Percentiles rank a stretch among this genome's conserved stretches.
These are phyloP conservation scores for Lasiosphaeria miniovina DNA, from an alignment of 495 filamentous ascomycete genomes.

Conservation along the genomic window DNA sequence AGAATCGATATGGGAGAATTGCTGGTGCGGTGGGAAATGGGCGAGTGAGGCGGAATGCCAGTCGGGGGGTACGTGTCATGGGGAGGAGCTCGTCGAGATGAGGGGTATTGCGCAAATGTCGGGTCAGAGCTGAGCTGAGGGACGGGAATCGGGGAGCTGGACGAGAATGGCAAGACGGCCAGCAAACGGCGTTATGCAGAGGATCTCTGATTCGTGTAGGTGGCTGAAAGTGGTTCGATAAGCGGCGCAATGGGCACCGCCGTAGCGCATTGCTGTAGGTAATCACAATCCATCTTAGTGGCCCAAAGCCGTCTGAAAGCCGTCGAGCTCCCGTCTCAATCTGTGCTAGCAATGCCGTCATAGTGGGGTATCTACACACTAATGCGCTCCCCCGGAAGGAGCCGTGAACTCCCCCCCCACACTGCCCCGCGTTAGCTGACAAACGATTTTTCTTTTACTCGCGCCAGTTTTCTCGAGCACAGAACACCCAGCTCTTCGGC, in stretches of 20 bases:
- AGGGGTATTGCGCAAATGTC: background rate
- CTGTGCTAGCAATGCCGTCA: slow-evolving; percentile 9
- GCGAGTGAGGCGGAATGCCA: background rate
- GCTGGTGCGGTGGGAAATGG: background rate
- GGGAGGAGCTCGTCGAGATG: slow-evolving; percentile 1
- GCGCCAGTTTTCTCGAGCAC: too few species aligned
- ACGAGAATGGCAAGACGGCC: background rate
- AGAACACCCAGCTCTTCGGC: too few species aligned
- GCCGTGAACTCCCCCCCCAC: background rate
- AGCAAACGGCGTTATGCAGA: too few species aligned
- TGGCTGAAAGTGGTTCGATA: too few species aligned
- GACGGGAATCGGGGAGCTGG: background rate
- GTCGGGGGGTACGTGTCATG: background rate
- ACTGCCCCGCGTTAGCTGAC: too few species aligned
- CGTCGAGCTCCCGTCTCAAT: background rate
- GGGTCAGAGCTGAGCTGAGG: background rate
- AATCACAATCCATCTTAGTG: slow-evolving; percentile 14
- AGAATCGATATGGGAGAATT: slow-evolving; percentile 1
- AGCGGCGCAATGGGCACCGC: too few species aligned
- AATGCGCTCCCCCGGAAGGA: background rate
- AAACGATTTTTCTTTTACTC: too few species aligned
- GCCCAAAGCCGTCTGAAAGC: background rate
- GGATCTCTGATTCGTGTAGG: too few species aligned
- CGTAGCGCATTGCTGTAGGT: background rate
- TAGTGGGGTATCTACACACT: slow-evolving; percentile 6